Conservation (phyloP, 176 grass and related monocot species). For the Neostapfia colusana region DNA sequence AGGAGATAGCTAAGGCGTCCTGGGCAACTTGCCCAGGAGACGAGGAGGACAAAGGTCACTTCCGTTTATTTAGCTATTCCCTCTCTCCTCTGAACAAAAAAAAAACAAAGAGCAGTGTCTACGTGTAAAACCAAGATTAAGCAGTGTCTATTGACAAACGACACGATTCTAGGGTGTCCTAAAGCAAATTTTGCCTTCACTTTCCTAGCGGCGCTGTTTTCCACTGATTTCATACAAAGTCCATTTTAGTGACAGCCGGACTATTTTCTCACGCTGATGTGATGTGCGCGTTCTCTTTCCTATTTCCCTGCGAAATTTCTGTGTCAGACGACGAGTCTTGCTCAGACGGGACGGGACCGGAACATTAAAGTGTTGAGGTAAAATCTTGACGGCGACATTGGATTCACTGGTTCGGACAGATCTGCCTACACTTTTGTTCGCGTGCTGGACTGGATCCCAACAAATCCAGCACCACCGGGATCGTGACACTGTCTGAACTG, state of each 20-base stretch:
- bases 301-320: neutral
- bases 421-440: constrained; percentile 31
- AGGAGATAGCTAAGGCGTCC: too few species aligned
- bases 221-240: neutral
- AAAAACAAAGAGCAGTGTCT: too few species aligned
- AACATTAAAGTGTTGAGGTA: neutral
- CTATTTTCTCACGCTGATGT: neutral
- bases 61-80: too few species aligned
- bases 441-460: constrained; percentile 11
- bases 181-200: neutral
- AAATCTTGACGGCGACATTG: constrained; percentile 21
- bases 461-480: constrained; percentile 35
- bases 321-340: neutral
- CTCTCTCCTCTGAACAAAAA: too few species aligned
- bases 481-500: neutral
- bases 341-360: neutral
- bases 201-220: neutral
- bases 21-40: too few species aligned
- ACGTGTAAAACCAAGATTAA: too few species aligned
- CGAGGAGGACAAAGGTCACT: too few species aligned
- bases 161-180: too few species aligned
- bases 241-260: neutral
- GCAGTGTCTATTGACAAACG: too few species aligned
- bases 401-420: constrained; percentile 19
- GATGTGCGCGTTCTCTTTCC: neutral